Evolutionary conservation across 2,329 filamentous ascomycete genomes (phyloP).

Genomic region (Juglanconis sp.): DNA sequence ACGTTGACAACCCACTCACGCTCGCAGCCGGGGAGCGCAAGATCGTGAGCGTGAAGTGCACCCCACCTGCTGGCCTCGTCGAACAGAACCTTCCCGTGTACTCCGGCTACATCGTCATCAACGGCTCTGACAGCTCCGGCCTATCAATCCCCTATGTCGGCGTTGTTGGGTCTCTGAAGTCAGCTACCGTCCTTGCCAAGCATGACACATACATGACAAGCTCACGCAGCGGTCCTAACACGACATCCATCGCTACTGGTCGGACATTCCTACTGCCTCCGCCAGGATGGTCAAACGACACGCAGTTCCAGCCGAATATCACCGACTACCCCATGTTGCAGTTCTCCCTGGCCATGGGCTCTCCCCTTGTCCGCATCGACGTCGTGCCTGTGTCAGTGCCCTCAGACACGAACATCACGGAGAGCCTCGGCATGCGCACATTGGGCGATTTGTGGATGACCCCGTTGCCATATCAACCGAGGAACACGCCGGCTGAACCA

Average conservation of each 20-base stretch:
- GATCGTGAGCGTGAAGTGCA: slow-evolving; percentile 43
- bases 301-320: slow-evolving; percentile 22
- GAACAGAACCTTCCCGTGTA: slow-evolving; percentile 43
- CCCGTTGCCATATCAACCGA: slow-evolving; percentile 29
- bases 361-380: slow-evolving; percentile 40
- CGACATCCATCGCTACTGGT: slow-evolving; percentile 29
- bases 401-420: slow-evolving; percentile 24
- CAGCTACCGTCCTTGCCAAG: slow-evolving; percentile 31
- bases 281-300: slow-evolving; percentile 32
- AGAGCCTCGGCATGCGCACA: slow-evolving; percentile 34
- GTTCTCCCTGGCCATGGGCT: slow-evolving; percentile 43
- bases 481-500: slow-evolving; percentile 19
- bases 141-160: slow-evolving; percentile 39
- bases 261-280: slow-evolving; percentile 40
- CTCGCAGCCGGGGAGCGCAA: slow-evolving; percentile 40
- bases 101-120: slow-evolving; percentile 45
- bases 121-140: slow-evolving; percentile 37
- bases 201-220: slow-evolving; percentile 28
- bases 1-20: slow-evolving; percentile 36
- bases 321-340: slow-evolving; percentile 38
- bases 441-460: slow-evolving; percentile 42
- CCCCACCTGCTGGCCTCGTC: slow-evolving; percentile 36
- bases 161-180: slow-evolving; percentile 36
- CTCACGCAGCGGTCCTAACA: slow-evolving; percentile 31
- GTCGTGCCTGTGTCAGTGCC: slow-evolving; percentile 37